A percentile compares a stretch with the other conserved stretches of the same genome.
Evolutionary conservation across 108 stramenopile species (phyloP).

Genomic region (Tribonema minus): DNA sequence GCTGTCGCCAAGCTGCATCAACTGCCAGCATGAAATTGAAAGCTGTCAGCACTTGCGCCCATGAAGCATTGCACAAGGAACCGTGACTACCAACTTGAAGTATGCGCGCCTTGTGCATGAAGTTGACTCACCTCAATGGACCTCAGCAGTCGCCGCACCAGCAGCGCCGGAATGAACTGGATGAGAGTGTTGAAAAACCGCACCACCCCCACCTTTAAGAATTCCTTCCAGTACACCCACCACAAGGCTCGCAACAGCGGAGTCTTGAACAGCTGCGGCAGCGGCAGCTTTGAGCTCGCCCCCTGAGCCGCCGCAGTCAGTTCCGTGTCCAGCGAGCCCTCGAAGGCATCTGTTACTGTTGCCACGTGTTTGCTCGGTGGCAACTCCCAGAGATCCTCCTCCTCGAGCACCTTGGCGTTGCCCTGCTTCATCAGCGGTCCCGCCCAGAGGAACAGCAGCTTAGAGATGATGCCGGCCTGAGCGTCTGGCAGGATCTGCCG

Average conservation of each 20-base stretch:
- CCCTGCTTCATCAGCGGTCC: conserved; percentile 3
- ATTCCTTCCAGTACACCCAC: not conserved
- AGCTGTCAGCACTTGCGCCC: too few species aligned
- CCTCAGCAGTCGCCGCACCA: conserved; percentile 13
- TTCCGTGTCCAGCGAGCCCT: conserved; percentile 1
- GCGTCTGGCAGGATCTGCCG: too few species aligned
- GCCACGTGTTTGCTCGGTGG: conserved; percentile 3
- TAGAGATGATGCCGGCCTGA: conserved; percentile 1
- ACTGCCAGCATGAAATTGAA: too few species aligned
- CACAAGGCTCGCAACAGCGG: conserved; percentile 24
- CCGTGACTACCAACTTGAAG: too few species aligned
- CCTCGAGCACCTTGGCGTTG: conserved; percentile 2
- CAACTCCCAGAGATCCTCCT: conserved; percentile 4
- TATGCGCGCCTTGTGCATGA: too few species aligned
- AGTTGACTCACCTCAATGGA: too few species aligned
- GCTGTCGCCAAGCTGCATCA: too few species aligned
- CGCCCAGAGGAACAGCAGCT: conserved; percentile 9
- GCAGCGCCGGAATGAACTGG: conserved; percentile 36
- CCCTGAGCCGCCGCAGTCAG: not conserved
- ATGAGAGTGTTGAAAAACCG: conserved; percentile 19
- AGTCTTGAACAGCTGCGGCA: conserved; percentile 1
- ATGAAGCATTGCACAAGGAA: too few species aligned
- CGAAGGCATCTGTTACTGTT: conserved; percentile 4
- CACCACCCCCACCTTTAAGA: conserved; percentile 12
- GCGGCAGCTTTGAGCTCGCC: not conserved